phyloP scores from a whole-genome alignment of 2,329 filamentous ascomycete genomes.

The Clarireedia hainanense region DNA sequence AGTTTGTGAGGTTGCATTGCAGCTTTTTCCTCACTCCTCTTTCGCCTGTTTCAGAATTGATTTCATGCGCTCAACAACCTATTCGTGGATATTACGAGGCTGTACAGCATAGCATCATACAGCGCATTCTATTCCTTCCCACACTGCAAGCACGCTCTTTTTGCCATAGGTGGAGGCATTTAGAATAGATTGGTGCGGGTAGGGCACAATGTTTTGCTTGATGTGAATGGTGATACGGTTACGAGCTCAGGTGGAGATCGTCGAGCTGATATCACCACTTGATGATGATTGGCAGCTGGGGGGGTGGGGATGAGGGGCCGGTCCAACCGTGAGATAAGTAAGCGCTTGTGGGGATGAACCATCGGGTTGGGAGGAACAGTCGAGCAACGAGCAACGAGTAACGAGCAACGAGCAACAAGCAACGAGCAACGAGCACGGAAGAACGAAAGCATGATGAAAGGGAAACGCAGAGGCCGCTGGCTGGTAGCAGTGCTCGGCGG shows the following conservation, averaged over 20 bases:
- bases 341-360: constrained; percentile 5
- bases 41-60: neutral
- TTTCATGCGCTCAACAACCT: neutral
- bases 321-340: neutral
- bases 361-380: neutral
- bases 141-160: neutral
- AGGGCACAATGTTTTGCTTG: no score
- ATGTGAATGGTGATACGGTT: no score
- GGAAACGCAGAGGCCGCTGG: no score
- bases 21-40: constrained; percentile 3
- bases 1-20: constrained; percentile 3
- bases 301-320: neutral
- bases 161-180: no score
- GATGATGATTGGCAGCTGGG: neutral
- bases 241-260: no score
- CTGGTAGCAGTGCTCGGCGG: no score
- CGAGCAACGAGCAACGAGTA: no score
- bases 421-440: no score
- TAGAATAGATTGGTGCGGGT: no score
- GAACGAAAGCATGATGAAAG: no score
- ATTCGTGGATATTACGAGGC: constrained; percentile 5
- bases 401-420: no score
- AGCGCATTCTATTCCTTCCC: neutral
- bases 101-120: neutral
- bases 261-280: no score